A percentile compares a stretch with the other conserved stretches of the same genome.
Evolutionary conservation across 2,329 filamentous ascomycete genomes (phyloP).

Genomic region (Colletotrichum tamarilloi): DNA sequence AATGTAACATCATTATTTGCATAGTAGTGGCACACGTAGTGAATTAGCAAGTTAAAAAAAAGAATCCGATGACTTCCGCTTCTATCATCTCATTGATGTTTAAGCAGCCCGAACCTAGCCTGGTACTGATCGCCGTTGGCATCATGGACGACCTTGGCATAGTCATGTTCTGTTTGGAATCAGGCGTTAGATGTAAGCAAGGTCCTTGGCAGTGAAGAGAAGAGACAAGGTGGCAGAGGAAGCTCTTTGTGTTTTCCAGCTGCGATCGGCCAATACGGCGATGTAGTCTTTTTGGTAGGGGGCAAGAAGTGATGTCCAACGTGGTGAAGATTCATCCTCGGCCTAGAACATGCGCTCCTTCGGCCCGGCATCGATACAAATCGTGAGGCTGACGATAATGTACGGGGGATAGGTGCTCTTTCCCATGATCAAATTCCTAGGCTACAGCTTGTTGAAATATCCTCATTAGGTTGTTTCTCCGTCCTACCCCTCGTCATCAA

Average conservation of each 20-base stretch:
- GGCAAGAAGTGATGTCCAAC: background rate
- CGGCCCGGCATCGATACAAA: background rate
- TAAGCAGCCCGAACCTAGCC: background rate
- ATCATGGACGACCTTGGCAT: background rate
- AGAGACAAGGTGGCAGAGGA: background rate
- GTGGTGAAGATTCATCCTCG: background rate
- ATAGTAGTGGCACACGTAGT: background rate
- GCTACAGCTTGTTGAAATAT: background rate
- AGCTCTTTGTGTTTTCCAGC: background rate
- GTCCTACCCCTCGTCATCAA: background rate
- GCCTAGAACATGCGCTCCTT: background rate
- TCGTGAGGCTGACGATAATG: background rate
- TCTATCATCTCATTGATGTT: slow-evolving; percentile 22
- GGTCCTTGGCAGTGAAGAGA: background rate
- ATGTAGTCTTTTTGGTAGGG: background rate
- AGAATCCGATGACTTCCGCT: slow-evolving; percentile 8
- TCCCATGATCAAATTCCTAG: background rate
- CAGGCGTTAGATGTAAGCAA: background rate
- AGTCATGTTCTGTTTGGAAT: background rate
- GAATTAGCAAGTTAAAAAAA: background rate
- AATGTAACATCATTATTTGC: slow-evolving; percentile 18
- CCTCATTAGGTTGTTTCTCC: background rate
- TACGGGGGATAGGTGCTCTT: background rate
- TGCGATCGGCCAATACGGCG: background rate
- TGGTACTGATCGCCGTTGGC: background rate